These are phyloP conservation scores for Chlamydomonas sphaeroides DNA, from an alignment of 139 green algal genomes.

Conservation along the genomic window DNA sequence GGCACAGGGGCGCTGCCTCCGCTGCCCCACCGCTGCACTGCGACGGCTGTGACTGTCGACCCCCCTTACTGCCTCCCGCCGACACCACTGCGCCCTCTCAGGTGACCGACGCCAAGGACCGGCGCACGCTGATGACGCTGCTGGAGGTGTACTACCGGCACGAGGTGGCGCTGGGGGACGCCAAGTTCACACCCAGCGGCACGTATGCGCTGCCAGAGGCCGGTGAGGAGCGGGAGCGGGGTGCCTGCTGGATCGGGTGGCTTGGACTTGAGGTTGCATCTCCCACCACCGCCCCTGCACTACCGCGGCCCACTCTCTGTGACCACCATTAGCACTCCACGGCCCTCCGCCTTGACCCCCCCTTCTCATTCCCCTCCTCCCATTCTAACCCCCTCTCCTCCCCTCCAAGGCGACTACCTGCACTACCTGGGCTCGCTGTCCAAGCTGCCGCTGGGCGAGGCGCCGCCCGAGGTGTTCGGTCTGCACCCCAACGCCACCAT, in stretches of 20 bases:
- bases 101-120: constrained; percentile 81
- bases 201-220: neutral
- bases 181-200: constrained; percentile 21
- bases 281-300: no score
- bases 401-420: constrained; percentile 53
- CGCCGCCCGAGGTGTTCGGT: constrained; percentile 69
- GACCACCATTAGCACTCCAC: neutral
- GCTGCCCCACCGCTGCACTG: no score
- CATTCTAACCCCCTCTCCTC: no score
- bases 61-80: no score
- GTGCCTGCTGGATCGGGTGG: no score
- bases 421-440: constrained; percentile 59
- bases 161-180: constrained; percentile 34
- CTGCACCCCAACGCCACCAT: constrained; percentile 81
- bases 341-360: no score
- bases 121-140: constrained; percentile 77
- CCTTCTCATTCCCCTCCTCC: no score
- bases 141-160: constrained; percentile 69
- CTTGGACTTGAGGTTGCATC: no score
- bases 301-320: no score
- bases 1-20: no score
- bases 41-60: no score
- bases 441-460: constrained; percentile 50
- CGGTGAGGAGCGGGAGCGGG: neutral
- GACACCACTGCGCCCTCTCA: no score